These are phyloP conservation scores for Boletellus ananas DNA, from an alignment of 768 basidiomycete genomes.

Conservation along the genomic window DNA sequence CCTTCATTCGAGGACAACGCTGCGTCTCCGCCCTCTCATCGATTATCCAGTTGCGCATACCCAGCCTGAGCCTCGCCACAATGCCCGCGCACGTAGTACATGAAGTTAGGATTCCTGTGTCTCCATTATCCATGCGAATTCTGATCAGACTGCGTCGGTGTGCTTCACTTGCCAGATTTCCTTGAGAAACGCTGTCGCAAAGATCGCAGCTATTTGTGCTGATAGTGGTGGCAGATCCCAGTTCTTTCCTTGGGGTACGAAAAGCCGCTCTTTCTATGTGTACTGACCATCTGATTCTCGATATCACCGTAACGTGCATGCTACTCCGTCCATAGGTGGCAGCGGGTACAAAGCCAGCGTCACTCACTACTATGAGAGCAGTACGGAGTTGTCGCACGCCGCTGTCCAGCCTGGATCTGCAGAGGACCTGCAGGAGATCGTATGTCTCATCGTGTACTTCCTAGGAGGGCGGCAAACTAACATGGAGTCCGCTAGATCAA, in stretches of 20 bases:
- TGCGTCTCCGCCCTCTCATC: not conserved
- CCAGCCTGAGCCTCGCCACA: not conserved
- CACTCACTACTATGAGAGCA: constrained; percentile 13
- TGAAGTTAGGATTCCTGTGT: not conserved
- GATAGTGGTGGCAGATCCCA: constrained; percentile 3
- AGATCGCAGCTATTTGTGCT: not conserved
- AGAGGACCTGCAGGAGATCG: constrained; percentile 5
- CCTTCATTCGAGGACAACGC: not conserved
- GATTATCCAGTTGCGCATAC: not conserved
- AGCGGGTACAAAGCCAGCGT: constrained; percentile 13
- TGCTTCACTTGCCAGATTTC: not conserved
- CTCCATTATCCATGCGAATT: not conserved
- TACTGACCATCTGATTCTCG: not conserved
- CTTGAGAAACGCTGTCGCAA: not conserved
- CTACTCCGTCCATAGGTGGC: constrained; percentile 2
- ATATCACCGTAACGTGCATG: not conserved
- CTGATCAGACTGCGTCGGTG: not conserved
- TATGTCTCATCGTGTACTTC: not conserved
- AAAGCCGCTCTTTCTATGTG: not conserved
- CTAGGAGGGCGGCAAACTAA: not conserved
- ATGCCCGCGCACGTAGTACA: no score
- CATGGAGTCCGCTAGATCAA: not conserved
- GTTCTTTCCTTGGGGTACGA: constrained; percentile 8
- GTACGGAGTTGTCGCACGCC: constrained; percentile 3
- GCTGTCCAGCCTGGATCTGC: constrained; percentile 15